These are phyloP conservation scores for Kazachstania taianensis DNA, from an alignment of 805 yeast genomes.

Conservation along the genomic window DNA sequence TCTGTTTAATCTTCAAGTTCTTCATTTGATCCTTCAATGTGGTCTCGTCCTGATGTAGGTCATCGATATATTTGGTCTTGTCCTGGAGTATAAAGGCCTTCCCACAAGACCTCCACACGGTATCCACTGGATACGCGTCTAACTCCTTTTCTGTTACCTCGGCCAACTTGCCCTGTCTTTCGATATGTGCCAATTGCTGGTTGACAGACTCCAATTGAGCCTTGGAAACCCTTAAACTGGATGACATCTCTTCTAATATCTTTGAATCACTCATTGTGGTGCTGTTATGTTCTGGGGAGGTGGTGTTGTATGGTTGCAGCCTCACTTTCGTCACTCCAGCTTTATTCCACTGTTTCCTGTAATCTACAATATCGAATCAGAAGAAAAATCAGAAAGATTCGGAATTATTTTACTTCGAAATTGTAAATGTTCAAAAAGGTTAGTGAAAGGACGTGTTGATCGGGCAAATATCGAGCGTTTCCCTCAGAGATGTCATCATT, in stretches of 20 bases:
- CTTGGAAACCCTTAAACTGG: conserved; percentile 19
- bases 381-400: too few relatives aligned
- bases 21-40: conserved; percentile 48
- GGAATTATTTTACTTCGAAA: too few relatives aligned
- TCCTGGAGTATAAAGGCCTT: conserved; percentile 47
- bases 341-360: too few relatives aligned
- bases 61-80: conserved; percentile 36
- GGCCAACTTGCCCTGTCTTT: conserved; percentile 36
- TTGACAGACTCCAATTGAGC: conserved; percentile 24
- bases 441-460: too few relatives aligned
- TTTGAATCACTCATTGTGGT: conserved; percentile 4
- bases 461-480: too few relatives aligned
- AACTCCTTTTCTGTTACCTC: conserved; percentile 51
- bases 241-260: conserved; percentile 18
- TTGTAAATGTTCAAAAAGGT: too few relatives aligned
- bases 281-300: not conserved
- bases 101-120: conserved; percentile 81
- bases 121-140: conserved; percentile 35
- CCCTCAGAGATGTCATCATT: too few relatives aligned
- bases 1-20: conserved; percentile 55
- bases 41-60: conserved; percentile 41
- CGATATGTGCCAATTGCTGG: conserved; percentile 22
- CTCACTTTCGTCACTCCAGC: too few relatives aligned
- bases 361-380: too few relatives aligned
- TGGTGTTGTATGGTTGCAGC: too few relatives aligned